Percentiles rank a stretch among this genome's conserved stretches.
Conservation (phyloP, 176 grass and related monocot species). For the Luzula sylvatica region DNA sequence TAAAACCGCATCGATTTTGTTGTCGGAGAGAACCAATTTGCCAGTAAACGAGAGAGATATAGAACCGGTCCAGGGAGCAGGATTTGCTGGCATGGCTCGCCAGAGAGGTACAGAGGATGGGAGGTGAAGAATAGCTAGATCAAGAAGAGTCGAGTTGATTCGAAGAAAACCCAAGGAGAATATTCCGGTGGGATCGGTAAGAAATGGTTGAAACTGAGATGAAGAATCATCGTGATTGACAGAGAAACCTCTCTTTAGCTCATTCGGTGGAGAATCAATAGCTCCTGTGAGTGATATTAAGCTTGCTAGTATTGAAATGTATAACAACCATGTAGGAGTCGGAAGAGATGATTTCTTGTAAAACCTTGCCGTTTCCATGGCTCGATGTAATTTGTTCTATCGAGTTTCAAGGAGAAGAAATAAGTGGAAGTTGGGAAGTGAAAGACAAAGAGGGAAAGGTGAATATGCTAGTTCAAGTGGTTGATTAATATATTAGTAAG, state of each 20-base stretch:
- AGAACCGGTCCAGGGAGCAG: constrained; percentile 26
- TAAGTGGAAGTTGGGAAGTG: background rate
- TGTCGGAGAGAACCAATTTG: constrained; percentile 41
- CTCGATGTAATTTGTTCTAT: background rate
- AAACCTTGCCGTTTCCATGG: constrained; percentile 9
- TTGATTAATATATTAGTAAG: constrained; percentile 4
- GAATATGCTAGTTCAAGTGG: background rate
- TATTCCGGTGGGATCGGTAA: constrained; percentile 53
- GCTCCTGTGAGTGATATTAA: background rate
- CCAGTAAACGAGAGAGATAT: constrained; percentile 56
- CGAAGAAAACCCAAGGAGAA: constrained; percentile 83
- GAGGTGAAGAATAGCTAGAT: constrained; percentile 70
- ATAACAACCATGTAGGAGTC: background rate
- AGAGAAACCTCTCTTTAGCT: constrained; percentile 61
- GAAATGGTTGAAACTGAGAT: constrained; percentile 64
- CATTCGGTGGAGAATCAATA: constrained; percentile 13
- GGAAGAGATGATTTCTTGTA: background rate
- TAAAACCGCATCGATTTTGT: constrained; percentile 25
- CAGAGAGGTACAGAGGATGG: constrained; percentile 63
- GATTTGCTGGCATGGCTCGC: constrained; percentile 41
- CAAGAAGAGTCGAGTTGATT: constrained; percentile 41
- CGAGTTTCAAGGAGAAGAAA: background rate
- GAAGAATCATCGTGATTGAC: constrained; percentile 37
- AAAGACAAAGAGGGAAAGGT: background rate
- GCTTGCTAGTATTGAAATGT: constrained; percentile 9